Conservation (phyloP, 2,329 filamentous ascomycete species). For the Apiospora rasikravindrae region DNA sequence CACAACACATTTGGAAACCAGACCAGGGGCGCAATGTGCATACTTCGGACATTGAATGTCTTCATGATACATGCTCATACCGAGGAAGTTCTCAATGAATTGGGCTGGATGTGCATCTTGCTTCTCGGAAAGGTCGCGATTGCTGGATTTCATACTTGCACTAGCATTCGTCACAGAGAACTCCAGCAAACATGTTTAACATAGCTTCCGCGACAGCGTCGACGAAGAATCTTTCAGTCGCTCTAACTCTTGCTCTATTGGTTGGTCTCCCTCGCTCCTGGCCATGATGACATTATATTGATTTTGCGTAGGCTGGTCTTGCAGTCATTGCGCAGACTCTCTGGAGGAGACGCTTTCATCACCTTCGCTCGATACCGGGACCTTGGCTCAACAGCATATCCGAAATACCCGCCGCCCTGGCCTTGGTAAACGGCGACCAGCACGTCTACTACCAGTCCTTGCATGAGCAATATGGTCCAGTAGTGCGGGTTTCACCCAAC, state of each 20-base stretch:
- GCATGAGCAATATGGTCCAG: conserved; percentile 36
- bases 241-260: not conserved
- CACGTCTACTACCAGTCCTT: conserved; percentile 32
- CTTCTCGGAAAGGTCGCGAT: not conserved
- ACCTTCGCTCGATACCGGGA: conserved; percentile 32
- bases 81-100: not conserved
- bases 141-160: not conserved
- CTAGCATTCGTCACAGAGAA: too few relatives aligned
- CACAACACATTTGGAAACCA: not conserved
- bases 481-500: conserved; percentile 34
- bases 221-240: not conserved
- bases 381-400: conserved; percentile 33
- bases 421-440: conserved; percentile 33
- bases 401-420: conserved; percentile 29
- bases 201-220: not conserved
- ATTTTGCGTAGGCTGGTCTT: not conserved
- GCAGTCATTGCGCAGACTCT: conserved; percentile 20
- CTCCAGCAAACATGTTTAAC: not conserved
- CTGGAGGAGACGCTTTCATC: conserved; percentile 30
- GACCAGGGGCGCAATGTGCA: not conserved
- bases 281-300: not conserved
- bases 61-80: not conserved
- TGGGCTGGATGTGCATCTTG: not conserved
- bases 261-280: not conserved
- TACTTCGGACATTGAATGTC: not conserved